Evolutionary conservation across 1,139 yeast species (phyloP), one percentile per base, ranked within the genome.

Genomic region (Taiozyma sp.): DNA sequence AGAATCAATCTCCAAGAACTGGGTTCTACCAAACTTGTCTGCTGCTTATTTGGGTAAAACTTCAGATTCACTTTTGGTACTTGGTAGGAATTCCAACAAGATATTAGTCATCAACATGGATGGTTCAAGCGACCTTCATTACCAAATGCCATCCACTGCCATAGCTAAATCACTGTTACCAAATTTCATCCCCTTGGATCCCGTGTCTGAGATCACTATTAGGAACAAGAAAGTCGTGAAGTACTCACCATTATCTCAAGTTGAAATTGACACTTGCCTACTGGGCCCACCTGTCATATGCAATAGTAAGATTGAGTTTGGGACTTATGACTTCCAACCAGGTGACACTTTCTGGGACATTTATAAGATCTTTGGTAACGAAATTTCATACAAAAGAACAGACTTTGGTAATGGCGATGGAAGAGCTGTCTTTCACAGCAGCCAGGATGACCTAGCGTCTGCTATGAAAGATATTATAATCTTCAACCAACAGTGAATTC

Each of bases 191-290:
- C 59, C 56, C 22, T 28, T 50, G 7, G 44, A 44, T 3, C 57
- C 60, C 6, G 50, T 50, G 8, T 43, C 46, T 2, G 56, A 53
- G 29, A 51, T 54, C 7, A 46, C 51, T 12, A 49, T 47, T 4
- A 49, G 62, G 42, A 43, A 52, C 19, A 43, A 23, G 5, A 24
- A 41, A 10, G 38, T 51, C 9, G 38, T 43, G 27, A 43, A 39
- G 16, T 47, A 44, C 29, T 44, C 48, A 27, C 84, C 87, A 1
- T 65, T 84, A 41, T 75, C 86, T 0, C 80, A 80, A 54, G 79
- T 82, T 41, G 91, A 84, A 62, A 78, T 85, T 51, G 89, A 84
- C 57, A 80, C 90, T 0, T 79, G 86, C 51, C 50, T 57, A 13
- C 28, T 56, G 41, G 57, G 59, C 1, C 57, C 54, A 27, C 59